A percentile compares a stretch with the other conserved stretches of the same genome.
Conservation (phyloP, 495 filamentous ascomycete genomes). For the Penicillium riverlandense region DNA sequence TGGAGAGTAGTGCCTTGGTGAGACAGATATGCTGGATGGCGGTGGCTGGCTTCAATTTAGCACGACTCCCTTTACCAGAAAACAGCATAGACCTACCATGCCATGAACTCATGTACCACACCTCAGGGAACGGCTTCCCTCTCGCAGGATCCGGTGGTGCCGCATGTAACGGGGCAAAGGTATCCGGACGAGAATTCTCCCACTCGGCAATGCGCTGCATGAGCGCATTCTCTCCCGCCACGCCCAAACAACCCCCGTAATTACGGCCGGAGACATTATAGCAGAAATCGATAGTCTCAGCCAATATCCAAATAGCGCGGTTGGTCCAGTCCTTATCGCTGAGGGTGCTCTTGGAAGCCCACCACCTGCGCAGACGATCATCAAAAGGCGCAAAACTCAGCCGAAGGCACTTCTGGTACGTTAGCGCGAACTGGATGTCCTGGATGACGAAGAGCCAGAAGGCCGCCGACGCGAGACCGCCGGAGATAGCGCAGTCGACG, state of each 20-base stretch:
- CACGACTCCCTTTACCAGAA: neutral
- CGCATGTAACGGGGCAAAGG: conserved; percentile 30
- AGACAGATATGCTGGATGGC: conserved; percentile 35
- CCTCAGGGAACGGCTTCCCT: conserved; percentile 31
- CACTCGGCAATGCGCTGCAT: conserved; percentile 24
- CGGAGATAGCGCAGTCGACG: conserved; percentile 30
- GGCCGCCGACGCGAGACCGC: conserved; percentile 31
- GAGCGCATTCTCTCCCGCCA: conserved; percentile 14
- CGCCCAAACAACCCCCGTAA: conserved; percentile 10
- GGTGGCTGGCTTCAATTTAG: conserved; percentile 17
- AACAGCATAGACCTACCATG: conserved; percentile 21
- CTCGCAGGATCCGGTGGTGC: conserved; percentile 18
- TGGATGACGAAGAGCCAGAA: conserved; percentile 41
- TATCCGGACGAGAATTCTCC: conserved; percentile 23
- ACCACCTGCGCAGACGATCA: conserved; percentile 25
- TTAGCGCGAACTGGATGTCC: conserved; percentile 35
- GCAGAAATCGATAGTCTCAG: conserved; percentile 33
- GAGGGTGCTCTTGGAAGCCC: conserved; percentile 18
- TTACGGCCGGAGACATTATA: conserved; percentile 20
- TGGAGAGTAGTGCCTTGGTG: conserved; percentile 28
- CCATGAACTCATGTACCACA: conserved; percentile 30
- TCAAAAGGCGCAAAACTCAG: conserved; percentile 30
- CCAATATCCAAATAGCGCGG: conserved; percentile 32
- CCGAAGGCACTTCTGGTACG: conserved; percentile 30
- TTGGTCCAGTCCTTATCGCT: conserved; percentile 36